Base-by-base conservation (phyloP, 495 filamentous ascomycete species). In the Aspergillus baeticus region DNA sequence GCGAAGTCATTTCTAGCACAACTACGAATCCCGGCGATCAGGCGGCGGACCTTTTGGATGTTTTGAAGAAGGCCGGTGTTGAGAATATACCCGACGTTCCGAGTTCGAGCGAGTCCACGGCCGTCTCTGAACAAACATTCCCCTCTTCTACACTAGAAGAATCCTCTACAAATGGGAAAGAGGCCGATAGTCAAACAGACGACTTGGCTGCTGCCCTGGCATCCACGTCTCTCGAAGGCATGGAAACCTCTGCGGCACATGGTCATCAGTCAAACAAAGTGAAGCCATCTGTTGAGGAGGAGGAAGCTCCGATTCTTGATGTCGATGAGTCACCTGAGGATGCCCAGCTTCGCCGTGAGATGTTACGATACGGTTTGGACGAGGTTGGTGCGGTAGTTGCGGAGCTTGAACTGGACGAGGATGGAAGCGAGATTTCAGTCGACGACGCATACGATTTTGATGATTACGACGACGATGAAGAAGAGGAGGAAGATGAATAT, bases 361-460 rank as follows among this genome's bases (percentile, higher is more conserved):
- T 98, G 94, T 72, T 97, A n/a, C 77, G 88, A 56, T 98, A 97
- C 63, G 86, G 86, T 43, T 82, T 94, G 68, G 70, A 84, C 41
- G 92, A 96, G 61, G 85, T 98, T 51, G 90, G 90, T 1, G 82
- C 89, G 21, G 88, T 98, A 2, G 93, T 98, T 6, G 93, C 93
- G n/a, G 91, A 97, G 72, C 77, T 98, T 31, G 82, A 94, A 53
- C 65, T 98, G 11, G 90, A 96, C 43, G 89, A 92, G 31, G 83
- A 81, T 22, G 82, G 74, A 42, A 77, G 72, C 47, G 78, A 85
- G 15, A 72, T 83, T 22, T 79, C 84, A 14, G 70, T 84, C 18
- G 79, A 84, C 10, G 81, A 88, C 31, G 72, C 76, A 15, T 54
- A 76, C 8, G 81, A 88, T 36, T 70, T 71, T 17, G 54, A 75